A percentile compares a stretch with the other conserved stretches of the same genome.
These are phyloP conservation scores for Prunus salicina DNA, from an alignment of 306 rosid genomes.

Conservation along the genomic window DNA sequence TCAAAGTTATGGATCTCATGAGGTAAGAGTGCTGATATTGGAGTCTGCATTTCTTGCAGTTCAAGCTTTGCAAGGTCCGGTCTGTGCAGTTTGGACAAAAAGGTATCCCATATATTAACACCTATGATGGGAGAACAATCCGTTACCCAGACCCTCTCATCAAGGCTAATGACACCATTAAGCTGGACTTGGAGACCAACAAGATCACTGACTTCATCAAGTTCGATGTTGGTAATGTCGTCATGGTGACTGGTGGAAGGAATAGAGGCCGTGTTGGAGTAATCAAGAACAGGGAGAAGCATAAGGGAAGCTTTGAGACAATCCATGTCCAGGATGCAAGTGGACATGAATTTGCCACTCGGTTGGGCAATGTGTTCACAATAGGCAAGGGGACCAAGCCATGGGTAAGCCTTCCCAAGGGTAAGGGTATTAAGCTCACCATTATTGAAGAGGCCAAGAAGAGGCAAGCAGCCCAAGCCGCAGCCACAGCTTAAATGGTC, in stretches of 20 bases:
- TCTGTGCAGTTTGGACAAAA: conserved; percentile 80
- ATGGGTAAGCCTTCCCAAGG: conserved; percentile 83
- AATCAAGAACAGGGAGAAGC: conserved; percentile 78
- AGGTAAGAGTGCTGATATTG: background rate
- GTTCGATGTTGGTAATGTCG: conserved; percentile 76
- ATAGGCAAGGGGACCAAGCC: conserved; percentile 76
- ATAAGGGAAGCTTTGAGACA: conserved; percentile 76
- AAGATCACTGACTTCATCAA: conserved; percentile 73
- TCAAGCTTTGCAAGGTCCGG: conserved; percentile 78
- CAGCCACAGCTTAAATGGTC: conserved; percentile 41
- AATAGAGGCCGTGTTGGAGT: conserved; percentile 86
- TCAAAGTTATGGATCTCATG: background rate
- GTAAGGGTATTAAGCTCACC: conserved; percentile 77
- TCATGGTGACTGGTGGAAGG: conserved; percentile 81
- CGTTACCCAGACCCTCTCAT: conserved; percentile 86
- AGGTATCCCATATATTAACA: conserved; percentile 76
- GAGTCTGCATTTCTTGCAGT: conserved; percentile 36
- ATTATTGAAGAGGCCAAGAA: conserved; percentile 82
- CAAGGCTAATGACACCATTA: conserved; percentile 72
- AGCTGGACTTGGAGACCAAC: conserved; percentile 64
- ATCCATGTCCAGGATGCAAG: conserved; percentile 78
- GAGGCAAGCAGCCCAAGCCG: conserved; percentile 60
- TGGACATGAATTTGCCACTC: conserved; percentile 76
- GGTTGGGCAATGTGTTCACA: conserved; percentile 61
- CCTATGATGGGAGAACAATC: conserved; percentile 76